Evolutionary conservation across 2,329 filamentous ascomycete genomes (phyloP).

Genomic region (Diaporthe citri): DNA sequence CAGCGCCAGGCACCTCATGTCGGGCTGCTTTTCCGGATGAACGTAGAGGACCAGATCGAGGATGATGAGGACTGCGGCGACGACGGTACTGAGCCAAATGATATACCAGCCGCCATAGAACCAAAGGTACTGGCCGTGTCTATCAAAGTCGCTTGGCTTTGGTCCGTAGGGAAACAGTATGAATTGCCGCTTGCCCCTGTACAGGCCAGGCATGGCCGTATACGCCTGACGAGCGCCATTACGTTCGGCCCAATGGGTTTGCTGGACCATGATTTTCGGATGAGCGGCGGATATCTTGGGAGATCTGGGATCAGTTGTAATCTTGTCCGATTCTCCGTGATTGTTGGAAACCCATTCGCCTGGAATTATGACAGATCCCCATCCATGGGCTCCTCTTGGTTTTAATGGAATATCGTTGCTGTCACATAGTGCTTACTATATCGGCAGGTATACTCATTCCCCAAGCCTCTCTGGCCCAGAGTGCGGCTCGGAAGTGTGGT

Average conservation of each 20-base stretch:
- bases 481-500: neutral
- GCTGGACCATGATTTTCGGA: neutral
- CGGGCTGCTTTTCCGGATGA: neutral
- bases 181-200: neutral
- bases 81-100: neutral
- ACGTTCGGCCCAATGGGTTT: constrained; percentile 2
- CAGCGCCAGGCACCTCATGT: neutral
- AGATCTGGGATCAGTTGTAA: neutral
- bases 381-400: neutral
- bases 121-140: neutral
- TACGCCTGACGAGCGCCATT: neutral
- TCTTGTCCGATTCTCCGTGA: too few species aligned
- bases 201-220: neutral
- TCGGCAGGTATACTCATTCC: neutral
- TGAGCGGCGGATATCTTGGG: neutral
- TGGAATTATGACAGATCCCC: neutral
- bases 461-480: neutral
- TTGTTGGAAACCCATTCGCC: neutral
- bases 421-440: neutral
- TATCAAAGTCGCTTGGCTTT: neutral
- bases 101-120: constrained; percentile 1
- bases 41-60: neutral
- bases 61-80: neutral
- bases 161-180: neutral
- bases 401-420: neutral